Evolutionary conservation across 441 rosid genomes (phyloP), one percentile per base, ranked within the genome.

Genomic region (Pelargonium fulgidum): DNA sequence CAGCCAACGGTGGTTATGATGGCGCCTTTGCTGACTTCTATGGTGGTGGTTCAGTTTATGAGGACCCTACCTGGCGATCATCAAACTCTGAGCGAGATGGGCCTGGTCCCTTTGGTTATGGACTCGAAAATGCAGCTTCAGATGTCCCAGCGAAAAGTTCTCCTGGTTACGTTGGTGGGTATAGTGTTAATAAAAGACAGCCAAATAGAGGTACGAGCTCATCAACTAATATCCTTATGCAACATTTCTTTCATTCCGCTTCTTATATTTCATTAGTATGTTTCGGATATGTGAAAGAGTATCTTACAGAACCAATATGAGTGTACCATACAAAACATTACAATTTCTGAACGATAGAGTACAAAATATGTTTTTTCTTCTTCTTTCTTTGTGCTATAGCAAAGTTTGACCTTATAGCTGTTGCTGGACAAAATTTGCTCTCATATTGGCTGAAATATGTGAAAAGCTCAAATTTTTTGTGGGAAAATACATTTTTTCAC

Each of bases 131-230:
- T 79, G 86, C 85, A 69, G 75, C 92, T 79, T 69, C 96, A 36
- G 89, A 88, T 77, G 87, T 79, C 79, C 62, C 89, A 68, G 83
- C 83, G 69, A 88, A 83, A 89, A 85, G 78, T 79, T 84, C 96
- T 78, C 91, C 96, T 70, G 91, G 95, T 71, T 88, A 82, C 80
- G 91, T 88, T 81, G 90, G 90, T 71, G 90, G 89, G 77, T 93
- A 87, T 84, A 85, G 85, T 75, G 89, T 88, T 84, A 88, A 85
- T 80, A 91, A 89, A 82, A 85, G 97, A 85, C 92, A 86, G 76
- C 19, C 91, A 81, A 88, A 78, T 87, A 86, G 95, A 91, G 99
- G 99, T 93, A 81, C 77, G 68, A 19, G 36, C 63, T 68, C 19
- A 41, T 72, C 26, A 22, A 78, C 62, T 50, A 29, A 39, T 67